Conservation (phyloP, 2,329 filamentous ascomycete genomes). For the Fusarium pininemorale region DNA sequence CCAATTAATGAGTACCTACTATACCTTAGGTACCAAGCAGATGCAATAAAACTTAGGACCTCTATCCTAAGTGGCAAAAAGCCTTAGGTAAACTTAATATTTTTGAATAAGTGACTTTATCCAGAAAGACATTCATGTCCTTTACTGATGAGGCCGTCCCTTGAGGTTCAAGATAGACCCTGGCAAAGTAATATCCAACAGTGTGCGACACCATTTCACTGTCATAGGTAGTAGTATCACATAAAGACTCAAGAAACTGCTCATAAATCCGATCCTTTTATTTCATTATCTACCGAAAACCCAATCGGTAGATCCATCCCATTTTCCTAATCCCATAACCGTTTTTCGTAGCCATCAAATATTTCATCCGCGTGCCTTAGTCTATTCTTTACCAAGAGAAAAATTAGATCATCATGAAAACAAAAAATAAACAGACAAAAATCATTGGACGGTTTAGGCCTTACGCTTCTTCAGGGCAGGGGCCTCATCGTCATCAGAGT, state of each 20-base stretch:
- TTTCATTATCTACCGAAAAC: slow-evolving; percentile 11
- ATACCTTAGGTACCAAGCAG: too few relatives aligned
- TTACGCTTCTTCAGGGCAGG: slow-evolving; percentile 56
- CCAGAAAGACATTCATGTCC: background rate
- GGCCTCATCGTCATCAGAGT: slow-evolving; percentile 48
- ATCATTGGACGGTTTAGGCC: slow-evolving; percentile 41
- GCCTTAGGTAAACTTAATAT: too few relatives aligned
- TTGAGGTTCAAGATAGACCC: background rate
- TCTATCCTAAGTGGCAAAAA: too few relatives aligned
- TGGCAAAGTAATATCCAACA: background rate
- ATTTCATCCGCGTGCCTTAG: slow-evolving; percentile 18
- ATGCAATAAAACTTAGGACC: too few relatives aligned
- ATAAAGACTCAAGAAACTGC: background rate
- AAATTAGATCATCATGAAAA: slow-evolving; percentile 22
- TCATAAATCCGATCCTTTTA: slow-evolving; percentile 6
- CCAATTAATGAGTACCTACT: background rate
- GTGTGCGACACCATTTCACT: background rate
- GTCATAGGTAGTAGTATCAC: background rate
- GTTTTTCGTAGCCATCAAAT: slow-evolving; percentile 2
- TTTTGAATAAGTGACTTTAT: background rate
- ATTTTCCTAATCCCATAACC: slow-evolving; percentile 14
- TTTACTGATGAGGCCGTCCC: background rate
- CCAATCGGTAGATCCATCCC: slow-evolving; percentile 3
- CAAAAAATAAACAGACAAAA: background rate
- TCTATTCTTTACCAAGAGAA: slow-evolving; percentile 37